Conservation (phyloP, 2,329 filamentous ascomycete genomes). For the Aspergillus phoenicis region DNA sequence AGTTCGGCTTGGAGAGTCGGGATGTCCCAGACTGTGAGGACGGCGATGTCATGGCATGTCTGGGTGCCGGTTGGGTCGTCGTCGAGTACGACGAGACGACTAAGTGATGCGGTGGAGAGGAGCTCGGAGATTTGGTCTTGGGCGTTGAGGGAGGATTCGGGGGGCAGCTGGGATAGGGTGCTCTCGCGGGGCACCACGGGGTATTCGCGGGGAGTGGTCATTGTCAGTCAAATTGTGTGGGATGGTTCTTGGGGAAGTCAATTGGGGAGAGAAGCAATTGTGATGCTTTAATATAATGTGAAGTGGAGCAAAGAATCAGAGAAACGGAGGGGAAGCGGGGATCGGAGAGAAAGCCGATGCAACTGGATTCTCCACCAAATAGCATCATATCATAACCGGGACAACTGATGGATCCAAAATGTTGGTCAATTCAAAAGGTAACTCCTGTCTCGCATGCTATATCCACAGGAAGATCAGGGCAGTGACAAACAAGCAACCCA, state of each 20-base stretch:
- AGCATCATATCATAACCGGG: not conserved
- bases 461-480: slow-evolving; percentile 1
- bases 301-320: slow-evolving; percentile 14
- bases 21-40: slow-evolving; percentile 58
- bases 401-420: not conserved
- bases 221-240: slow-evolving; percentile 6
- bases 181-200: slow-evolving; percentile 28
- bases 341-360: slow-evolving; percentile 26
- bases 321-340: slow-evolving; percentile 3
- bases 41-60: slow-evolving; percentile 61
- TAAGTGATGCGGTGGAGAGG: slow-evolving; percentile 30
- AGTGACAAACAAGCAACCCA: slow-evolving; percentile 5
- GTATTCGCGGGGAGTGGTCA: slow-evolving; percentile 26
- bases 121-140: slow-evolving; percentile 35
- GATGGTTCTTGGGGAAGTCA: not conserved
- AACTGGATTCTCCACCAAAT: not conserved
- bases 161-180: slow-evolving; percentile 32
- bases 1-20: slow-evolving; percentile 51
- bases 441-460: slow-evolving; percentile 11
- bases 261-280: not conserved
- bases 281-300: not conserved
- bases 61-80: slow-evolving; percentile 65
- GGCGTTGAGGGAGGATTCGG: slow-evolving; percentile 32
- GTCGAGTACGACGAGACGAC: slow-evolving; percentile 46
- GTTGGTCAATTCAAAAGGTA: slow-evolving; percentile 6